Conservation (phyloP, 2,329 filamentous ascomycete species). For the Diaporthe sp. region DNA sequence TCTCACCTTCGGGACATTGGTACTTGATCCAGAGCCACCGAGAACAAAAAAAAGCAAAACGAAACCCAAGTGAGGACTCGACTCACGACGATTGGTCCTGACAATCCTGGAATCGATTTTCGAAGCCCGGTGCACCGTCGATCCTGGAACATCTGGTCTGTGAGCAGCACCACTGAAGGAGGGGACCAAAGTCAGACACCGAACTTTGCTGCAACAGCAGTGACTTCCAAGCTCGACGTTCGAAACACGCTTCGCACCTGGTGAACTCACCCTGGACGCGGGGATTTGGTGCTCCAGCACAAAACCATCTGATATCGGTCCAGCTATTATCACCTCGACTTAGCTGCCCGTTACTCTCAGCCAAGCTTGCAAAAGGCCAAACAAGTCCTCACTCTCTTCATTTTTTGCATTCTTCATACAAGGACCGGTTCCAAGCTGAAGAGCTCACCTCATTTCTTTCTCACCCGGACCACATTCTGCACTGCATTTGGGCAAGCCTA, state of each 20-base stretch:
- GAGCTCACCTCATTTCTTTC: background rate
- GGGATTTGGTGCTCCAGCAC: background rate
- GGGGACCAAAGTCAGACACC: conserved; percentile 26
- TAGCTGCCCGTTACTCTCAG: conserved; percentile 15
- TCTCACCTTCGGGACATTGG: conserved; percentile 13
- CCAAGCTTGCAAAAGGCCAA: conserved; percentile 19
- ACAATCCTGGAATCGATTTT: conserved; percentile 3
- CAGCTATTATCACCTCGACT: conserved; percentile 28
- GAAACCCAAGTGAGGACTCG: background rate
- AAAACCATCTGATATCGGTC: conserved; percentile 16
- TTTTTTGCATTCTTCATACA: conserved; percentile 11
- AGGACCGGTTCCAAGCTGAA: conserved; percentile 38
- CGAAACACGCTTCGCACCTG: conserved; percentile 17
- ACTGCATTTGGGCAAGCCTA: background rate
- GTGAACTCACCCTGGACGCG: conserved; percentile 16
- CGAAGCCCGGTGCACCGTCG: conserved; percentile 30
- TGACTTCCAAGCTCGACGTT: conserved; percentile 20
- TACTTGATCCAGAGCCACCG: background rate
- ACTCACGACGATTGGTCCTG: background rate
- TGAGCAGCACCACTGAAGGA: background rate
- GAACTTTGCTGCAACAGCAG: conserved; percentile 12
- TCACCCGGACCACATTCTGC: background rate
- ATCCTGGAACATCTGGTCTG: background rate
- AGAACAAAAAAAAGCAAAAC: conserved; percentile 13
- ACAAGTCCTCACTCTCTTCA: conserved; percentile 1